Base-by-base conservation (phyloP, 2,329 filamentous ascomycete species). In the Fusarium verrucosum region DNA sequence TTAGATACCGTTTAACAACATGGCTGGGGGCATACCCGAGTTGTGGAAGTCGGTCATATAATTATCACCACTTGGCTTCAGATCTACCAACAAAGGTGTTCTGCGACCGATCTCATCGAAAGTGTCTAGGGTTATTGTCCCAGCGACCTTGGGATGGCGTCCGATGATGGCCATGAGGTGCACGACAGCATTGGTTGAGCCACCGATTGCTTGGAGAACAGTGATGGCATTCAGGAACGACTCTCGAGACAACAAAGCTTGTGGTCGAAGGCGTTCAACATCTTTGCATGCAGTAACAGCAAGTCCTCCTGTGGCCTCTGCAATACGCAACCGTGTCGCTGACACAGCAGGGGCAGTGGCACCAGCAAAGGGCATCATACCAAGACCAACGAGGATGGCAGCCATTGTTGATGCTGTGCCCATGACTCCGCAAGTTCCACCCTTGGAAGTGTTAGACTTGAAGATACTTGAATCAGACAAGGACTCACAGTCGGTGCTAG, bases 321-420 rank as follows among this genome's bases (percentile, higher is more conserved):
- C 94, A 73, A 96, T 90, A 3, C 92, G 88, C 75, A 94, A 87
- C 55, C 94, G 92, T 0, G 90, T 83, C 0, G 92, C 90, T 1
- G 89, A 92, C 5, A 90, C 87, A 1, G 92, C 92, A 0, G 92
- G 91, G 0, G 90, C 92, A 0, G 90, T 91, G 1, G 91, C 92
- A 1, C 90, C 92, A 7, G 87, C 87, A 9, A 93, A 89, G 1
- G 94, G 83, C 57, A 91, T 90, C 66, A 96, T 82, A n/a, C 92
- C 92, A 69, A 96, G 88, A 1, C 87, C 92, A 61, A 92, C 92
- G 20, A 94, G 90, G 16, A 92, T 86, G 7, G 91, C 94, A 2
- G 92, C 91, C 91, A 96, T 94, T 3, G 92, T 96, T 72, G 92
- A 94, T 8, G 92, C 92, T 0, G 92, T 96, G 65, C 92, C 95